Percentiles rank a stretch among this genome's conserved stretches.
Conservation (phyloP, 2,329 filamentous ascomycete genomes). For the Cercospora sp. region DNA sequence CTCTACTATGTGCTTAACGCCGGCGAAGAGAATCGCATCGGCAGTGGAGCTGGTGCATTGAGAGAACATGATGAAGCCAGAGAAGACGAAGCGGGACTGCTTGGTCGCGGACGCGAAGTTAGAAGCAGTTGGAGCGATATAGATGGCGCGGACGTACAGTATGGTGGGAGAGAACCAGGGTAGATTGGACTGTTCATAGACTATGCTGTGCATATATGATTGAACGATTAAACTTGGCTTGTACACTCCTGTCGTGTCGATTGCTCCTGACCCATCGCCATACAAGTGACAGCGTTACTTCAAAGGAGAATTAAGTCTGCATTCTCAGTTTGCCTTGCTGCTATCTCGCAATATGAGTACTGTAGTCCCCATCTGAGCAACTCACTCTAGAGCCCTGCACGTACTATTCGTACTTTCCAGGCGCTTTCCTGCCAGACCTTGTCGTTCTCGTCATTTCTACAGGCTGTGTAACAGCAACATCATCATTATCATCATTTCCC, state of each 20-base stretch:
- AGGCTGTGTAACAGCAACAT: not conserved
- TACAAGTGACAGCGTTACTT: not conserved
- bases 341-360: not conserved
- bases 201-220: not conserved
- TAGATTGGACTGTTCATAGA: not conserved
- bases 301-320: not conserved
- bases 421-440: not conserved
- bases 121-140: conserved; percentile 7
- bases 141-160: not conserved
- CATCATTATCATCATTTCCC: not conserved
- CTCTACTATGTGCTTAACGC: conserved; percentile 91
- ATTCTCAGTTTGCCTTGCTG: not conserved
- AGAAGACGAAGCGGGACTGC: conserved; percentile 45
- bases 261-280: not conserved
- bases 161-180: not conserved
- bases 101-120: conserved; percentile 24
- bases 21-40: conserved; percentile 46
- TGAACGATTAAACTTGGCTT: not conserved
- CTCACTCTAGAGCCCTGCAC: not conserved
- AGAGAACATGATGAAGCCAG: conserved; percentile 41
- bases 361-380: not conserved
- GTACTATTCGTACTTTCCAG: not conserved
- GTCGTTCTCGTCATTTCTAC: not conserved
- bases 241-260: not conserved
- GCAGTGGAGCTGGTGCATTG: conserved; percentile 38